These are phyloP conservation scores for Climacium dendroides DNA, from an alignment of 225 moss, liverwort and hornwort species.

Conservation along the genomic window DNA sequence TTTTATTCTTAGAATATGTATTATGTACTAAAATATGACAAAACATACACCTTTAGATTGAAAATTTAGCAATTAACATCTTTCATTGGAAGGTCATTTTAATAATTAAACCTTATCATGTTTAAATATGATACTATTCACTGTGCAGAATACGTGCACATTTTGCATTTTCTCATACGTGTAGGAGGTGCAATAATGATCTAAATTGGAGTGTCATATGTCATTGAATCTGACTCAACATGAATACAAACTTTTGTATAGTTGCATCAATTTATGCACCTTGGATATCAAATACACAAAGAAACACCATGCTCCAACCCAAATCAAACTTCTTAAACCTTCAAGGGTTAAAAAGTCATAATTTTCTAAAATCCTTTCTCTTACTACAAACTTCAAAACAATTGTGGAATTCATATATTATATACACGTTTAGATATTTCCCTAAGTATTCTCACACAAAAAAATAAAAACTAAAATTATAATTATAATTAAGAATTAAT, in stretches of 20 bases:
- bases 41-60: accelerated
- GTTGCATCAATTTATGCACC: neutral
- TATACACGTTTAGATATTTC: too few species aligned
- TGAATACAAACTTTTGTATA: neutral
- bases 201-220: neutral
- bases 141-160: neutral
- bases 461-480: too few species aligned
- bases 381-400: neutral
- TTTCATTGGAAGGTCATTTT: neutral
- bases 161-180: neutral
- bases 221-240: accelerated
- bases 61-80: neutral
- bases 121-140: accelerated
- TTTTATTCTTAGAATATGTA: neutral
- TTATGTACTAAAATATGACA: neutral
- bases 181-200: neutral
- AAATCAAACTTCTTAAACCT: neutral
- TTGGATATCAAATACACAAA: neutral
- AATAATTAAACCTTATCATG: neutral
- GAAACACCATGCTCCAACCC: neutral
- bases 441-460: too few species aligned
- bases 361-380: neutral
- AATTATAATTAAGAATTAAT: too few species aligned
- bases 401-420: neutral
- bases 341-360: neutral